Base-by-base conservation (phyloP, 768 basidiomycete genomes). In the Rubroboletus pulcherrimus region DNA sequence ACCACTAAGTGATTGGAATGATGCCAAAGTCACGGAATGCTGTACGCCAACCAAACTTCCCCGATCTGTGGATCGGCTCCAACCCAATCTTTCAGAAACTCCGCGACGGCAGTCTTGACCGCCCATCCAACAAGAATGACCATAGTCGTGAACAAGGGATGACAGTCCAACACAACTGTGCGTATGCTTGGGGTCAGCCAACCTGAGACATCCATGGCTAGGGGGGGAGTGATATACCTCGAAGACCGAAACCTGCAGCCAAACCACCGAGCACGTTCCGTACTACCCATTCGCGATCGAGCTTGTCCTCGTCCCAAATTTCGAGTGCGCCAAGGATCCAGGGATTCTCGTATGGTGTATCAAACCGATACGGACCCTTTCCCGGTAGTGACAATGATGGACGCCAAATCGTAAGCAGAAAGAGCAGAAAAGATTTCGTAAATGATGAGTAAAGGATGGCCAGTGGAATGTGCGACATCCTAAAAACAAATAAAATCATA, bases 211-310 rank as follows among this genome's bases (percentile, higher is more conserved):
- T 31, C 14, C 9, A 15, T 35, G 35, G 46, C 15, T 0, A 49
- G 35, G 29, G 37, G 37, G n/a, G 44, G 15, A 21, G 29, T 1
- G 0, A 66, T 75, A 41, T 63, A 91, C 91, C 88, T 64, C 91
- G 81, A 51, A 93, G 69, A 0, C 90, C 91, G 67, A 93, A 93
- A 1, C 91, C 91, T 33, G 91, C 87, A 11, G 90, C 86, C 83
- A 93, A 86, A 0, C 91, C 91, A 11, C 91, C 91, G 2, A 93
- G 74, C 10, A 92, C 76, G 61, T 93, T 93, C 26, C 91, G 78
- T 5, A 93, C 83, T 7, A 91, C 74, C 91, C 91, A 93, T 64
- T 88, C 89, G 7, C 88, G 81, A 67, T 93, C 89, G 1, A 93
- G 71, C 31, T 80, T 82, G 58, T 86, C 85, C 49, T 91, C 89